These are phyloP conservation scores for Coemansia sp. DNA, from an alignment of 192 early-diverging fungal species.

Conservation along the genomic window DNA sequence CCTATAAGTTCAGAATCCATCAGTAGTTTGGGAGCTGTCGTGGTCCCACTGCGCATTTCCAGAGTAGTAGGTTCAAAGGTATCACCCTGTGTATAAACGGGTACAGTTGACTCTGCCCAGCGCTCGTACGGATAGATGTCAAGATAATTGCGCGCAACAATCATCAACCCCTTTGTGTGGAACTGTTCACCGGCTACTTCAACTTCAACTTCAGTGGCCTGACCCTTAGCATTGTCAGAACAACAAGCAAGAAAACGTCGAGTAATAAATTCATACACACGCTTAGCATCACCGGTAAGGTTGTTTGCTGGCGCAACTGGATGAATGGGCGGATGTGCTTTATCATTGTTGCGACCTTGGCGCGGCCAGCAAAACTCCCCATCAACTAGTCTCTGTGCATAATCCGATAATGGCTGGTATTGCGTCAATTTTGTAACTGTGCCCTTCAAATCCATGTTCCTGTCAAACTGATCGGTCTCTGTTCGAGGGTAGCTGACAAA, in stretches of 20 bases:
- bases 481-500: slow-evolving; percentile 96
- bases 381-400: slow-evolving; percentile 58
- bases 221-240: slow-evolving; percentile 83
- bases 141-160: slow-evolving; percentile 85
- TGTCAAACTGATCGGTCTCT: slow-evolving; percentile 90
- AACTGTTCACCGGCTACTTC: slow-evolving; percentile 76
- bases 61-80: slow-evolving; percentile 66
- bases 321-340: slow-evolving; percentile 98
- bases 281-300: slow-evolving; percentile 64
- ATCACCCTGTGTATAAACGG: slow-evolving; percentile 68
- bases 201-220: slow-evolving; percentile 74
- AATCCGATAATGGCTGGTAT: slow-evolving; percentile 50
- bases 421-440: slow-evolving; percentile 63
- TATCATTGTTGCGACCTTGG: slow-evolving; percentile 83
- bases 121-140: slow-evolving; percentile 91
- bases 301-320: slow-evolving; percentile 63
- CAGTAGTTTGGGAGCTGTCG: slow-evolving; percentile 71
- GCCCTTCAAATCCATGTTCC: slow-evolving; percentile 65
- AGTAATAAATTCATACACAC: slow-evolving; percentile 84
- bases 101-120: slow-evolving; percentile 76
- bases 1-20: slow-evolving; percentile 85
- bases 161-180: slow-evolving; percentile 65
- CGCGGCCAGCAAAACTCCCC: slow-evolving; percentile 75
- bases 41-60: slow-evolving; percentile 65
- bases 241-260: slow-evolving; percentile 91